Evolutionary conservation across 2,329 filamentous ascomycete genomes (phyloP).

Genomic region (Exophiala phaeomuriformis): DNA sequence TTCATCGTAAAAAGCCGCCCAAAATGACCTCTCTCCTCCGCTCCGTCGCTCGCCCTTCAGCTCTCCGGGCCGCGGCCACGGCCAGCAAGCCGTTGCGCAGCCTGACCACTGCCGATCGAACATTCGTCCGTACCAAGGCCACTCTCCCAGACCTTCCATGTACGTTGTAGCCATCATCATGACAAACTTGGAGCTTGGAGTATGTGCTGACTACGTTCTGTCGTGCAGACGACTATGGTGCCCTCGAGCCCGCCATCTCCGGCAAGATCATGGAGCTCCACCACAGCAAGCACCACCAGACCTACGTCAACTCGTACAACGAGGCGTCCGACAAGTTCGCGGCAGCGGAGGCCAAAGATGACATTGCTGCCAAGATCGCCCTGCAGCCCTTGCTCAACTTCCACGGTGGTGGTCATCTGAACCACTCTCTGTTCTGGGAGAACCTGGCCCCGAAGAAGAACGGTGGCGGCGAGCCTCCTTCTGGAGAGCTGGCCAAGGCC

Average conservation of each 20-base stretch:
- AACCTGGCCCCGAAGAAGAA: slow-evolving; percentile 56
- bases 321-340: slow-evolving; percentile 61
- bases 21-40: slow-evolving; percentile 72
- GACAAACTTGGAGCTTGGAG: neutral
- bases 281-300: slow-evolving; percentile 88
- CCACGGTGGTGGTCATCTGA: slow-evolving; percentile 87
- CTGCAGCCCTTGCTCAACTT: slow-evolving; percentile 71
- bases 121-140: slow-evolving; percentile 78
- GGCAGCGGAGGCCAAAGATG: slow-evolving; percentile 48
- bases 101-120: slow-evolving; percentile 57
- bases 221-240: slow-evolving; percentile 79
- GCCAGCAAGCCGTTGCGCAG: slow-evolving; percentile 51
- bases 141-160: slow-evolving; percentile 84
- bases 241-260: slow-evolving; percentile 76
- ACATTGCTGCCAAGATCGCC: slow-evolving; percentile 58
- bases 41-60: slow-evolving; percentile 61
- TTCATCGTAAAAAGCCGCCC: neutral
- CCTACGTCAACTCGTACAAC: slow-evolving; percentile 86
- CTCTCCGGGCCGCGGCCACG: slow-evolving; percentile 52
- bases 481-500: slow-evolving; percentile 49
- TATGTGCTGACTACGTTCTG: neutral
- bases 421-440: slow-evolving; percentile 84
- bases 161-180: slow-evolving; percentile 37
- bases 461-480: slow-evolving; percentile 57
- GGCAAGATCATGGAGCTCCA: slow-evolving; percentile 92